Percentiles rank a stretch among this genome's conserved stretches.
Conservation (phyloP, 2,329 filamentous ascomycete species). For the Ceratocystis colombiana region DNA sequence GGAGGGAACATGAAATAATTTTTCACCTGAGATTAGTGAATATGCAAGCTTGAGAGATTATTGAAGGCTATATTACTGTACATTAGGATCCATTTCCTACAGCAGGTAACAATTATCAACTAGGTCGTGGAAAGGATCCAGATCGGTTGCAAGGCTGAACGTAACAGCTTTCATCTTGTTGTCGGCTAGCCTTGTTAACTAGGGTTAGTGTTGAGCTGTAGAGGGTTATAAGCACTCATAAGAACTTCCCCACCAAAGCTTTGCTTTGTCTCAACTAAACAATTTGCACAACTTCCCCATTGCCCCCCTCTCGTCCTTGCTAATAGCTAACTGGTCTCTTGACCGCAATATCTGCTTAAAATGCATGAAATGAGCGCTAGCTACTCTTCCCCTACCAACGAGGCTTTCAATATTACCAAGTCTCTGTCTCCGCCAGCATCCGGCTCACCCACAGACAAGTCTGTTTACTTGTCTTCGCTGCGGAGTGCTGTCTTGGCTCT, state of each 20-base stretch:
- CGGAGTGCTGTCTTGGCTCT: constrained; percentile 46
- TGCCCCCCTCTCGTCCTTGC: neutral
- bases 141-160: neutral
- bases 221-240: too few species aligned
- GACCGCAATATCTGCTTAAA: neutral
- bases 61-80: neutral
- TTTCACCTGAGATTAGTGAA: neutral
- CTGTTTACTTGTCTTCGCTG: constrained; percentile 49
- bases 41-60: neutral
- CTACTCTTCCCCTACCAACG: constrained; percentile 45
- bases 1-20: neutral
- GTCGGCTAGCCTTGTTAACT: neutral
- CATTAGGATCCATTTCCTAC: neutral
- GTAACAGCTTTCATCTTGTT: neutral
- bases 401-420: constrained; percentile 38
- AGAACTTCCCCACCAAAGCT: neutral
- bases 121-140: neutral
- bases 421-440: constrained; percentile 33
- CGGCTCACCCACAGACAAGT: constrained; percentile 41
- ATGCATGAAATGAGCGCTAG: constrained; percentile 17
- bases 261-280: neutral
- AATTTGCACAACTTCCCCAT: neutral
- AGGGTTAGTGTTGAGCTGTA: neutral
- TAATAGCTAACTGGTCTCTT: constrained; percentile 32
- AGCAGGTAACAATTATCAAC: neutral